These are phyloP conservation scores for Sporothrix brasiliensis DNA, from an alignment of 2,329 filamentous ascomycete genomes.

Conservation along the genomic window DNA sequence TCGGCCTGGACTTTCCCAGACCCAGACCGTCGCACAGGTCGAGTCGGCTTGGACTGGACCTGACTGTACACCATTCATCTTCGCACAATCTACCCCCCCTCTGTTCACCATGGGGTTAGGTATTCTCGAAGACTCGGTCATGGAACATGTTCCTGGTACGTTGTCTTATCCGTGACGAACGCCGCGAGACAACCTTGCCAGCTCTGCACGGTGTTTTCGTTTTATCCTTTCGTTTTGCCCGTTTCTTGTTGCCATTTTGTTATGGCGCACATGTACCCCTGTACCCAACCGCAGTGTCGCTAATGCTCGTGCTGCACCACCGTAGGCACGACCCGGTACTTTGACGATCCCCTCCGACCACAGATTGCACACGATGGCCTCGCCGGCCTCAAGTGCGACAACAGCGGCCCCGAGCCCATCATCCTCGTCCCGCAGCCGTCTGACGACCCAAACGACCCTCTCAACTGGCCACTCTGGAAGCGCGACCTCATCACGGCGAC, in stretches of 20 bases:
- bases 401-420: conserved; percentile 65
- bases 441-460: conserved; percentile 86
- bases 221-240: not conserved
- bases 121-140: conserved; percentile 68
- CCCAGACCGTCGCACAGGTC: conserved; percentile 1
- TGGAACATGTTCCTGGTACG: conserved; percentile 74
- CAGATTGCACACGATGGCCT: conserved; percentile 48
- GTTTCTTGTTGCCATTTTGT: not conserved
- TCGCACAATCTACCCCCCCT: not conserved
- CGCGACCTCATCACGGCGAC: conserved; percentile 79
- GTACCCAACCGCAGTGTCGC: not conserved
- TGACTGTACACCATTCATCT: not conserved
- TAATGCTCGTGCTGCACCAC: not conserved
- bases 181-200: no score
- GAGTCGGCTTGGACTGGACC: not conserved
- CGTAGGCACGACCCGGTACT: conserved; percentile 63
- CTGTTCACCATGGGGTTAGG: conserved; percentile 64
- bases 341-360: conserved; percentile 59
- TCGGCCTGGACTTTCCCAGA: not conserved
- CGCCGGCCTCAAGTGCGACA: conserved; percentile 70
- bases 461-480: conserved; percentile 82
- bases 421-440: conserved; percentile 86
- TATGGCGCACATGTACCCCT: no score
- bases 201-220: not conserved
- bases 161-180: not conserved